Evolutionary conservation across 352 stramenopile species (phyloP).

Genomic region (Phytopythium ostracodes): DNA sequence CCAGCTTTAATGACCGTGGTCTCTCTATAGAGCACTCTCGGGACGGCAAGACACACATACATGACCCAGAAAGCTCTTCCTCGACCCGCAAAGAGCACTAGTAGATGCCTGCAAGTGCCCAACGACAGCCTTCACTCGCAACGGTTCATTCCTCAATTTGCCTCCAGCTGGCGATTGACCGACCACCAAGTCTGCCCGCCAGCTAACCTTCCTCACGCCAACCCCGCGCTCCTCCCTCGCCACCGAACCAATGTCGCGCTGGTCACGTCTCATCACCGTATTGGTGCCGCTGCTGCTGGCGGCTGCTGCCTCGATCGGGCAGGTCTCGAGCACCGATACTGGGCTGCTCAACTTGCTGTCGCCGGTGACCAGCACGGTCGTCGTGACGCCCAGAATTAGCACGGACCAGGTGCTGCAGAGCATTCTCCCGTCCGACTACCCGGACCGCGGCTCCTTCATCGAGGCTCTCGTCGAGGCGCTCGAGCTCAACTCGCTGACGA

Average conservation of each 20-base stretch:
- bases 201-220: background rate
- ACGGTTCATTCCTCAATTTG: conserved; percentile 33
- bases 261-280: background rate
- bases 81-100: too few species aligned
- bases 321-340: background rate
- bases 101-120: too few species aligned
- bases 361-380: background rate
- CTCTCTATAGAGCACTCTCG: too few species aligned
- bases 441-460: conserved; percentile 15
- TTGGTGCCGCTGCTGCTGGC: background rate
- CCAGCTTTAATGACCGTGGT: too few species aligned
- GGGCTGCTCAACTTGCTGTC: conserved; percentile 7
- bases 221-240: background rate
- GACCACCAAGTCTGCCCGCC: background rate
- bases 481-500: conserved; percentile 8
- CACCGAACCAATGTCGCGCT: background rate
- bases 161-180: conserved; percentile 7
- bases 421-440: background rate
- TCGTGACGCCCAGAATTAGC: background rate
- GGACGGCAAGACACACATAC: too few species aligned
- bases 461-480: conserved; percentile 17
- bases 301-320: background rate
- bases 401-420: background rate
- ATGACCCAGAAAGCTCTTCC: too few species aligned
- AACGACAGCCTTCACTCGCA: background rate